Evolutionary conservation across 73 alveolate genomes (phyloP), one percentile per base, ranked within the genome.

Genomic region (Uronychia binucleata): DNA sequence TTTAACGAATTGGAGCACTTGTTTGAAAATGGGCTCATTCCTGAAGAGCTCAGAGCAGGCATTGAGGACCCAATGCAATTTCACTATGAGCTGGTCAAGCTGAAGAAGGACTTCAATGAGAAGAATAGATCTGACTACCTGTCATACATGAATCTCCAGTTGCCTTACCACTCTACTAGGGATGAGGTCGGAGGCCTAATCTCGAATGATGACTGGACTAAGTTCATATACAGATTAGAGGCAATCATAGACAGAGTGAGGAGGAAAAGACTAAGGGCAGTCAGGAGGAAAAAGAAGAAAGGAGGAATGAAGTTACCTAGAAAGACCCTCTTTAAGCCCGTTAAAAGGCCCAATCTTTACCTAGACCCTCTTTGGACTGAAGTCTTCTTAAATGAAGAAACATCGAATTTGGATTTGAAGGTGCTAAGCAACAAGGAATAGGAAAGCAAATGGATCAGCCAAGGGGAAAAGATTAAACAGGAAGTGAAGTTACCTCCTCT

Each of bases 141-240:
- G 28, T 83, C 77, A 83, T 92, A 92, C 80, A 88, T 88, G 93
- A 88, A 88, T 31, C 82, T 88, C 34, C 75, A 92, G 75, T 85
- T 88, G 31, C 95, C 93, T 35, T 92, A 92, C 76, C 88, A 91
- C 75, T 92, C 97, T 0, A 58, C 95, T 31, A 88, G 97, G 58
- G 97, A 92, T 75, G 97, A 92, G 76, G 83, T 92, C 0, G 97
- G 95, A 26, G 97, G 97, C 29, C 81, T 80, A 30, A 92, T 92
- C 19, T 29, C 89, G 0, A 33, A 79, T 57, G 93, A 89, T 25
- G 94, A 92, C 74, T 92, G 97, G 95, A 80, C 31, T 30, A 58
- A 59, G 26, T 92, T 92, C 83, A 86, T 87, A 28, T 58, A 74
- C 34, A 58, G 95, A 75, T 82, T 92, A 0, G 93, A 84, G 74